Evolutionary conservation across 306 rosid species (phyloP).

Genomic region (Geum urbanum): DNA sequence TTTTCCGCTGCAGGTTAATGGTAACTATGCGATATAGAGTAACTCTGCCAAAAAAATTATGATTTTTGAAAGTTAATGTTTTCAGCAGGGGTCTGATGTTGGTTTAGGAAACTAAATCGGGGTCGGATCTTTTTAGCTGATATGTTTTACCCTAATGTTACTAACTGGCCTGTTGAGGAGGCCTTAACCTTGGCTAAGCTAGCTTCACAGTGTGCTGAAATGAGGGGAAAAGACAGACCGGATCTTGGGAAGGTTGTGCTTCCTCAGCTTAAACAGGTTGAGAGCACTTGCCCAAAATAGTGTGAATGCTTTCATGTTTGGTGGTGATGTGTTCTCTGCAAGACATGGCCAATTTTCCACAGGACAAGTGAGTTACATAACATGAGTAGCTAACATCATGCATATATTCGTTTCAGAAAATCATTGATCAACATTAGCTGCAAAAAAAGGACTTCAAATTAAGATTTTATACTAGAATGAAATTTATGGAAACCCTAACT

Average conservation of each 20-base stretch:
- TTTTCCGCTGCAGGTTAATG: too few species aligned
- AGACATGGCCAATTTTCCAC: slow-evolving; percentile 19
- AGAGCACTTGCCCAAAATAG: slow-evolving; percentile 53
- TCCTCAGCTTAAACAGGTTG: slow-evolving; percentile 63
- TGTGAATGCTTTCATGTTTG: slow-evolving; percentile 31
- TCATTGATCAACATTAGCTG: background rate
- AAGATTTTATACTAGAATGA: too few species aligned
- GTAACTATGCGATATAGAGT: too few species aligned
- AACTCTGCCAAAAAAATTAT: too few species aligned
- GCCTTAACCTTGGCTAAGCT: slow-evolving; percentile 56
- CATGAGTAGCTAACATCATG: background rate
- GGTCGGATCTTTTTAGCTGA: too few species aligned
- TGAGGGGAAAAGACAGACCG: slow-evolving; percentile 81
- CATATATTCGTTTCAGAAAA: background rate
- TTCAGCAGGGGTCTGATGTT: too few species aligned
- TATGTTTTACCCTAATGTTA: slow-evolving; percentile 64
- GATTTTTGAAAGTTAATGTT: too few species aligned
- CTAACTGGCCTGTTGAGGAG: slow-evolving; percentile 72
- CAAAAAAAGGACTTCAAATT: background rate
- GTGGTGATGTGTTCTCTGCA: slow-evolving; percentile 10
- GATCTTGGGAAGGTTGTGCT: slow-evolving; percentile 65
- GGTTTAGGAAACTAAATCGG: too few species aligned
- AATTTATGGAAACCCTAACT: too few species aligned
- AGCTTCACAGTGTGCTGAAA: slow-evolving; percentile 63
- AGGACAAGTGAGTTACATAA: slow-evolving; percentile 37